Base-by-base conservation (phyloP, 306 rosid genomes). In the Mucuna pruriens region DNA sequence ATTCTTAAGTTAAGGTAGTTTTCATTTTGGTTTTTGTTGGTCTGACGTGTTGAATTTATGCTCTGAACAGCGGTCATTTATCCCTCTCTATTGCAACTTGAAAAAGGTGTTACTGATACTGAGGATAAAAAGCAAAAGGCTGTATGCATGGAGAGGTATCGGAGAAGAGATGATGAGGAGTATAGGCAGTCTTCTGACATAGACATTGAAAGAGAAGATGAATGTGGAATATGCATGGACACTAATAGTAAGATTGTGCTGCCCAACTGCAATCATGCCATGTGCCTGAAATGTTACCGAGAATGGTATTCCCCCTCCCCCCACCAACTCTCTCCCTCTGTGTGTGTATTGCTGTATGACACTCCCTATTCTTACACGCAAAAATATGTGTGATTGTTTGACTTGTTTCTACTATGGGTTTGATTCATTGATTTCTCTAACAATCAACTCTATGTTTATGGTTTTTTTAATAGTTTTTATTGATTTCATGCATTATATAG, bases 141-240 rank as follows among this genome's bases (percentile, higher is more conserved):
- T 22, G 88, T 89, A 10, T 93, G 97, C 81, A 82, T 90, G 97
- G 99, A 95, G 85, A 89, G 97, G 88, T 95, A 95, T 58, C 85
- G 95, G 26, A 88, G 91, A 84, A 90, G 97, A 85, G 99, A 91
- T 75, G 95, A 89, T 1, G 97, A 88, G 42, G 99, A 90, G 36
- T 51, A 61, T 33, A 40, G 88, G 77, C 91, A 72, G 40, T 82
- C 84, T 63, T 87, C 92, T 1, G 99, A 95, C 80, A 83, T 86
- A 60, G 97, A 95, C 58, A 76, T 84, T 81, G 99, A 95, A 87
- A 89, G 99, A 74, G 99, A 95, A 81, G 97, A 95, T 78, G 99
- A 95, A 86, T 95, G 99, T 61, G 99, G 97, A 66, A 95, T 95
- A 82, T 95, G 99, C 82, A 90, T 95, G 99, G 97, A 95, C 81